Percentiles rank a stretch among this genome's conserved stretches.
phyloP scores from a whole-genome alignment of 306 rosid species.

The Alnus rubra region DNA sequence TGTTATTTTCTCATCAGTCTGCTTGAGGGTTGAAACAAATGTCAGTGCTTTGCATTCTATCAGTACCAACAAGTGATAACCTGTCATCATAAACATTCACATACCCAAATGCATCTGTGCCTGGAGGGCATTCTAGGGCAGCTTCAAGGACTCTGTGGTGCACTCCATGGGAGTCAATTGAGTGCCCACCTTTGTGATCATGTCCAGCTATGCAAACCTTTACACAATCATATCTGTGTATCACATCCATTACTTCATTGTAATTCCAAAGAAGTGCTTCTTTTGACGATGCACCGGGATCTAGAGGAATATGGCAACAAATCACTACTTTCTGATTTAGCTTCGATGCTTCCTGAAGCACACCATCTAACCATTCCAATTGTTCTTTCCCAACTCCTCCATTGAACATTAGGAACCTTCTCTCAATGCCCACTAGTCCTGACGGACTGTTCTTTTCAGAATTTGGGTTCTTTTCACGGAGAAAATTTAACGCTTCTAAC shows the following conservation, averaged over 20 bases:
- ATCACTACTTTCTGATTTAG: constrained; percentile 72
- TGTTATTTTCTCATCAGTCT: constrained; percentile 20
- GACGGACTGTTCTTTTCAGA: constrained; percentile 76
- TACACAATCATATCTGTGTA: constrained; percentile 69
- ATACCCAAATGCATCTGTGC: constrained; percentile 65
- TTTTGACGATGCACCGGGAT: constrained; percentile 56
- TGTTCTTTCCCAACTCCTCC: constrained; percentile 89
- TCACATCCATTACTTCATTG: constrained; percentile 71
- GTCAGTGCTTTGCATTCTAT: constrained; percentile 57
- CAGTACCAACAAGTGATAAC: constrained; percentile 64
- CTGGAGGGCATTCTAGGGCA: constrained; percentile 90
- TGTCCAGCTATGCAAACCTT: constrained; percentile 83
- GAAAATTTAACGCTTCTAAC: constrained; percentile 60
- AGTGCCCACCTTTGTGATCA: constrained; percentile 82
- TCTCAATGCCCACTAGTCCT: constrained; percentile 65
- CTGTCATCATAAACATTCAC: constrained; percentile 66
- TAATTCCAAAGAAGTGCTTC: constrained; percentile 88
- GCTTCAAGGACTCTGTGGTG: constrained; percentile 93
- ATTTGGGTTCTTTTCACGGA: constrained; percentile 72
- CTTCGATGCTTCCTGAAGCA: constrained; percentile 66
- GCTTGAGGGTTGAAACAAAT: constrained; percentile 54
- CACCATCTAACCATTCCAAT: constrained; percentile 66
- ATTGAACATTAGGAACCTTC: constrained; percentile 92
- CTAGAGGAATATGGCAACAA: constrained; percentile 78
- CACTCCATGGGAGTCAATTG: constrained; percentile 76